A percentile compares a stretch with the other conserved stretches of the same genome.
Conservation (phyloP, 2,329 filamentous ascomycete species). For the Cladobotryum protrusum region DNA sequence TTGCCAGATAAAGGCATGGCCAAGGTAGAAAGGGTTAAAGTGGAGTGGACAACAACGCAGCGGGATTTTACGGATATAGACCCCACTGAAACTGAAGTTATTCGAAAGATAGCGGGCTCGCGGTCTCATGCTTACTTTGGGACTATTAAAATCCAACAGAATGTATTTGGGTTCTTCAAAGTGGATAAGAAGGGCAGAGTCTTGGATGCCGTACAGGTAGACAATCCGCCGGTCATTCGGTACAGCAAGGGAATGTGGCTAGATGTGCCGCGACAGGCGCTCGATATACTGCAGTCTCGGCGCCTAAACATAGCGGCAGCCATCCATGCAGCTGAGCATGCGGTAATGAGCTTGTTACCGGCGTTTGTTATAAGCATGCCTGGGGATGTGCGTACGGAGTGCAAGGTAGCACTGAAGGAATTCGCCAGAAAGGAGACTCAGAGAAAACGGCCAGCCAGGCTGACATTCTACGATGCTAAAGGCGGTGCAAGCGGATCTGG, state of each 20-base stretch:
- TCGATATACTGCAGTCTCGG: constrained; percentile 69
- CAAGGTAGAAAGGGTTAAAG: constrained; percentile 79
- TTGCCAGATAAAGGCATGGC: constrained; percentile 74
- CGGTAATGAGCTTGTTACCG: constrained; percentile 77
- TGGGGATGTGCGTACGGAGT: constrained; percentile 89
- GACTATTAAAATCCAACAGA: constrained; percentile 74
- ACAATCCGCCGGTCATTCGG: constrained; percentile 85
- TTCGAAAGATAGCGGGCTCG: constrained; percentile 61
- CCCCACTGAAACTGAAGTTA: constrained; percentile 83
- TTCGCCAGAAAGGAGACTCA: constrained; percentile 63
- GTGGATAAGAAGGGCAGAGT: constrained; percentile 80
- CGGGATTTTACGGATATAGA: constrained; percentile 93
- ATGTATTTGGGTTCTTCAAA: constrained; percentile 96
- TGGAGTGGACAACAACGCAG: constrained; percentile 92
- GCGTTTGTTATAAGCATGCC: constrained; percentile 87
- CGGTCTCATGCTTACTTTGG: constrained; percentile 75
- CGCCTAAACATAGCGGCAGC: constrained; percentile 77
- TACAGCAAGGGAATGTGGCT: constrained; percentile 92
- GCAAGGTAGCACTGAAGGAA: constrained; percentile 84
- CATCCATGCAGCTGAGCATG: constrained; percentile 93
- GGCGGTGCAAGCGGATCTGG: constrained; percentile 78
- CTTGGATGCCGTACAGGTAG: constrained; percentile 85
- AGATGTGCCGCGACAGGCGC: constrained; percentile 72
- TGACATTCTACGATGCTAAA: constrained; percentile 95
- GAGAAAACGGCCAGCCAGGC: constrained; percentile 75